Evolutionary conservation across 2,329 filamentous ascomycete species (phyloP).

Genomic region (Tolypocladium nubicola): DNA sequence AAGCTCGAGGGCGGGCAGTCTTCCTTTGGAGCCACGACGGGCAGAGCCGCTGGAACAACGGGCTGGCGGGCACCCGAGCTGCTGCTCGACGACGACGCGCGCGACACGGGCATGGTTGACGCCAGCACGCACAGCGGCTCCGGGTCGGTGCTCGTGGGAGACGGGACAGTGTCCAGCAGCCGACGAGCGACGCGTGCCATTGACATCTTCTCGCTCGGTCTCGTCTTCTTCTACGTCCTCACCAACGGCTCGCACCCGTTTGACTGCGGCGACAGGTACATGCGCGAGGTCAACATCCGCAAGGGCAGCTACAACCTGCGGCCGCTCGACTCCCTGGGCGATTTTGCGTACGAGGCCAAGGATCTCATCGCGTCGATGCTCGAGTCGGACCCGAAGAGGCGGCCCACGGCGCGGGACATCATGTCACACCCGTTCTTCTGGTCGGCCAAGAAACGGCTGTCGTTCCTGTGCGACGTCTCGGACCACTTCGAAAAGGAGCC

Average conservation of each 20-base stretch:
- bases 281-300: constrained; percentile 95
- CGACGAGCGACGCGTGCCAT: constrained; percentile 89
- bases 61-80: constrained; percentile 96
- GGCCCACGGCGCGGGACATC: constrained; percentile 67
- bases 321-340: constrained; percentile 64
- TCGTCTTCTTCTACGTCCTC: constrained; percentile 98
- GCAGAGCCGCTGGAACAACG: constrained; percentile 83
- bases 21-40: constrained; percentile 88
- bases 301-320: constrained; percentile 70
- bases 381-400: constrained; percentile 36
- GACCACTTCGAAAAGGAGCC: constrained; percentile 94
- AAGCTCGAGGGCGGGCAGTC: constrained; percentile 91
- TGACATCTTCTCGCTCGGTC: constrained; percentile 92
- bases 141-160: constrained; percentile 43
- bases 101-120: constrained; percentile 35
- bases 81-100: constrained; percentile 66
- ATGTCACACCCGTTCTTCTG: constrained; percentile 97
- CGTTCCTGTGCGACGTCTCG: constrained; percentile 91
- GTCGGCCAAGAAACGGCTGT: constrained; percentile 76
- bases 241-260: constrained; percentile 89
- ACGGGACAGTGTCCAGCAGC: constrained; percentile 45
- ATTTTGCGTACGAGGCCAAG: constrained; percentile 77
- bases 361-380: constrained; percentile 81
- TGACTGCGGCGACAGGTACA: constrained; percentile 87
- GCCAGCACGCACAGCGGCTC: constrained; percentile 50